A percentile compares a stretch with the other conserved stretches of the same genome.
These are phyloP conservation scores for Candida odintsovae DNA, from an alignment of 805 yeast species.

Conservation along the genomic window DNA sequence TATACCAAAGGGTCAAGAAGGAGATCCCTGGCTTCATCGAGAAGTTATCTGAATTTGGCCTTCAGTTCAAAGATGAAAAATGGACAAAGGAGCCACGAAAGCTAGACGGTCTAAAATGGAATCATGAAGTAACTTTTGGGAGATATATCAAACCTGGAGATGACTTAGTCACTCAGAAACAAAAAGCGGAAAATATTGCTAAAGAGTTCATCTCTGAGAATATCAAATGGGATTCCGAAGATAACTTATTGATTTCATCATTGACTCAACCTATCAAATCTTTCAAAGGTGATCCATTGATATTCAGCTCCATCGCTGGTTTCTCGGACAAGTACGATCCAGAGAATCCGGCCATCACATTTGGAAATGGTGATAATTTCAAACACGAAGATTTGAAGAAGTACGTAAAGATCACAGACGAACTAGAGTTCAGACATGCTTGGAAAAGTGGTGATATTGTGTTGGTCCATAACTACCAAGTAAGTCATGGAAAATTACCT, in stretches of 20 bases:
- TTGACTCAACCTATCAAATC: conserved; percentile 21
- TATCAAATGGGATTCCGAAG: conserved; percentile 23
- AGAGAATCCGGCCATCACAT: conserved; percentile 7
- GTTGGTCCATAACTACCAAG: conserved; percentile 30
- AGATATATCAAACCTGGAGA: conserved; percentile 15
- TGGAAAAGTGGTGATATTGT: conserved; percentile 31
- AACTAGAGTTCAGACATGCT: conserved; percentile 23
- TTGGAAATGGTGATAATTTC: conserved; percentile 21
- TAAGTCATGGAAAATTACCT: conserved; percentile 30
- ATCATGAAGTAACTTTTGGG: conserved; percentile 28
- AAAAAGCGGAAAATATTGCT: background rate
- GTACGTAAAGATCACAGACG: conserved; percentile 13
- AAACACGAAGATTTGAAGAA: conserved; percentile 15
- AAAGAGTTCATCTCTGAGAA: conserved; percentile 15
- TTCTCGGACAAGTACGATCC: conserved; percentile 14
- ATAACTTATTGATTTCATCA: conserved; percentile 20
- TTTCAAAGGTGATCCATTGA: conserved; percentile 12
- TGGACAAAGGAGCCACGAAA: conserved; percentile 21
- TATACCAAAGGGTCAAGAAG: conserved; percentile 18
- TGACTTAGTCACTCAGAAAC: background rate
- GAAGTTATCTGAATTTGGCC: conserved; percentile 20
- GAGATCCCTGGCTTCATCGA: conserved; percentile 20
- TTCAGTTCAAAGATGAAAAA: conserved; percentile 22
- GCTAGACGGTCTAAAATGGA: conserved; percentile 22
- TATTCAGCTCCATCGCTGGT: conserved; percentile 25